Evolutionary conservation across 1,284 basidiomycete species (phyloP), one percentile per base, ranked within the genome.

Genomic region (Earliella scabrosa): DNA sequence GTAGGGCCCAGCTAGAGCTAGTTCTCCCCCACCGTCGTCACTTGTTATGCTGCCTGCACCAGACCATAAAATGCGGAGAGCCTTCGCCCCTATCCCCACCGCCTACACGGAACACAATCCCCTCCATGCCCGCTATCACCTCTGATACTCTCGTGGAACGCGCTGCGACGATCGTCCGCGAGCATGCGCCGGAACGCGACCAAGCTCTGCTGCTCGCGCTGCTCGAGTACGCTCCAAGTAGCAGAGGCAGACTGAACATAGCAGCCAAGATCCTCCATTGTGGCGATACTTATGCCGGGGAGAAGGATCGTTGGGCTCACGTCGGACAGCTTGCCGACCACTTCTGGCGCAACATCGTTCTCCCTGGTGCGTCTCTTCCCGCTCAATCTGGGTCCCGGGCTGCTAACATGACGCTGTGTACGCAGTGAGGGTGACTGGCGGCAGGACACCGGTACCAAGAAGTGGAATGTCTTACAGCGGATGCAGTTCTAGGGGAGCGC

Each of bases 321-420:
- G 45, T 58, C 21, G 48, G 46, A 29, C 59, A 53, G 24, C 38
- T 58, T 18, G 53, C 59, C 2, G 59, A 61, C 27, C 58, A 50
- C 40, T 61, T 58, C 45, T 61, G 59, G 59, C 59, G 56, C 18
- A 58, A 61, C 43, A 49, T 61, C n/a, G 46, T 61, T 18, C 36
- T 58, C 2, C 59, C 59, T 34, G 56, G 59, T 61, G 38, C 31
- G 58, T 44, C 20, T 3, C 20, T 5, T 24, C 4, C 18, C 5
- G 14, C 24, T 29, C 29, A 31, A 7, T 13, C 29, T 31, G 13
- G n/a, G n/a, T n/a, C n/a, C n/a, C n/a, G n/a, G n/a, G n/a, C n/a
- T n/a, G n/a, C 21, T 4, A 20, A 14, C 4, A 18, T 38, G 29
- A 40, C 10, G 13, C 24, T 41, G n/a, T 3, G 23, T 8, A n/a